A percentile compares a stretch with the other conserved stretches of the same genome.
These are phyloP conservation scores for Fusarium fujikuroi DNA, from an alignment of 2,329 filamentous ascomycete genomes.

Conservation along the genomic window DNA sequence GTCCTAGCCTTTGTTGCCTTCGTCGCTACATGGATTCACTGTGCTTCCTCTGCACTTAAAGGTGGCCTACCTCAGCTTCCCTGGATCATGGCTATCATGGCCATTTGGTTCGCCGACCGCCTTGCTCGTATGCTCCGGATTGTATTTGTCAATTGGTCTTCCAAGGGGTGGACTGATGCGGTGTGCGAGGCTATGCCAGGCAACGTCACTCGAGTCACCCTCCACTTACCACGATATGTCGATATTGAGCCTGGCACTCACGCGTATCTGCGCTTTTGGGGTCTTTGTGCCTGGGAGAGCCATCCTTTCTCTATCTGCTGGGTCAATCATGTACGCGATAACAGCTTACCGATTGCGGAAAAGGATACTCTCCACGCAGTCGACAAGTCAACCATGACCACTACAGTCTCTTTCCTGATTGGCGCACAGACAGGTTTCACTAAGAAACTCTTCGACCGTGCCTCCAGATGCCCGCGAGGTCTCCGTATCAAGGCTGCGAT, in stretches of 20 bases:
- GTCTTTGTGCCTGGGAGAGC: conserved; percentile 74
- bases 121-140: conserved; percentile 70
- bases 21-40: conserved; percentile 81
- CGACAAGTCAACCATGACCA: conserved; percentile 57
- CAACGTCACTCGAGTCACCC: conserved; percentile 75
- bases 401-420: conserved; percentile 81
- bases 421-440: conserved; percentile 91
- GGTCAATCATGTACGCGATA: conserved; percentile 66
- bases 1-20: conserved; percentile 75
- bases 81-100: conserved; percentile 78
- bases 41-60: conserved; percentile 70
- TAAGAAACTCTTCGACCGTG: conserved; percentile 79
- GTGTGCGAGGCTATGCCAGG: conserved; percentile 75
- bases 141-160: conserved; percentile 73
- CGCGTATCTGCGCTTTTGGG: conserved; percentile 77
- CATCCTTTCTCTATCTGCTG: conserved; percentile 85
- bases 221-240: conserved; percentile 74
- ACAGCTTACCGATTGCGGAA: conserved; percentile 54
- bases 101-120: conserved; percentile 82
- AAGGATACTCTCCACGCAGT: conserved; percentile 53
- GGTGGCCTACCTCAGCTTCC: conserved; percentile 76
- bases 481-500: conserved; percentile 77
- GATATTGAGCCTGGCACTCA: conserved; percentile 76
- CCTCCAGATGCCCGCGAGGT: conserved; percentile 62
- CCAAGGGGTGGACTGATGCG: conserved; percentile 69